Conservation (phyloP, 2,329 filamentous ascomycete genomes). For the Trichoderma sp. region DNA sequence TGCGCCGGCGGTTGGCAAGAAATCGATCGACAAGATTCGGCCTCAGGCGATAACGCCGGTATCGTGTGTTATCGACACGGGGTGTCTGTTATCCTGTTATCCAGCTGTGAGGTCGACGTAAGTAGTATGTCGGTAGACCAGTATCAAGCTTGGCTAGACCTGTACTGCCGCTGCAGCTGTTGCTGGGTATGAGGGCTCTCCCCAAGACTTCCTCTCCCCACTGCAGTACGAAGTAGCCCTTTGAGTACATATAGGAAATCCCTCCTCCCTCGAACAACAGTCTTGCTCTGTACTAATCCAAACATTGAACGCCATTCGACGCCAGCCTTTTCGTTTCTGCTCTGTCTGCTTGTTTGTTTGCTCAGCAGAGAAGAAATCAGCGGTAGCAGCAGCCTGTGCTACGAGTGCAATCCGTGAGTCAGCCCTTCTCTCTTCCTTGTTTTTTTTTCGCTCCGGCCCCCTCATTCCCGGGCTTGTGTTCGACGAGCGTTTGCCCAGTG, state of each 20-base stretch:
- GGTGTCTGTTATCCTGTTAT: background rate
- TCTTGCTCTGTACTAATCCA: conserved; percentile 19
- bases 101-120: background rate
- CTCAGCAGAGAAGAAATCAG: background rate
- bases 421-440: background rate
- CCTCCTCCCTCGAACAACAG: conserved; percentile 26
- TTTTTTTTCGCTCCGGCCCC: background rate
- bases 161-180: background rate
- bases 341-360: background rate
- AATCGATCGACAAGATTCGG: conserved; percentile 5
- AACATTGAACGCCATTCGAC: conserved; percentile 17
- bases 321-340: background rate
- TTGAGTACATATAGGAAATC: conserved; percentile 29
- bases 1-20: conserved; percentile 3
- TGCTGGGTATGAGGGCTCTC: background rate
- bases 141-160: background rate
- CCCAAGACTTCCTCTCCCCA: background rate
- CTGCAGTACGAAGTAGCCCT: conserved; percentile 24
- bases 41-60: background rate
- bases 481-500: background rate
- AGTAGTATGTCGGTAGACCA: background rate
- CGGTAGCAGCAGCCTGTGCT: background rate
- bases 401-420: background rate
- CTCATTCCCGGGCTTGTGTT: background rate
- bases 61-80: background rate